phyloP scores from a whole-genome alignment of 331 rosid species.

The Quercus phellos region DNA sequence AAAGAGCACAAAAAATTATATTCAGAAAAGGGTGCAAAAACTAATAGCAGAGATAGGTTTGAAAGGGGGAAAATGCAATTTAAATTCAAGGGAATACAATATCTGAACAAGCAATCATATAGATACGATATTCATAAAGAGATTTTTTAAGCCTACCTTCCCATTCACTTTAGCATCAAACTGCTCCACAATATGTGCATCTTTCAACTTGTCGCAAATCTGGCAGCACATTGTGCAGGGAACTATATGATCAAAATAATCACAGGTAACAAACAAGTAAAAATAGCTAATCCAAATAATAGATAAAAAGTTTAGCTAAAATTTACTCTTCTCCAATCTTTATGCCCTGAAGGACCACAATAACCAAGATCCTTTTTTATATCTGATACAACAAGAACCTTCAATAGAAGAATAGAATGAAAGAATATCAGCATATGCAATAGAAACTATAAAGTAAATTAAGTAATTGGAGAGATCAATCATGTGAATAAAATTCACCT shows the following conservation, averaged over 20 bases:
- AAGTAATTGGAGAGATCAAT: neutral
- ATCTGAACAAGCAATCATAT: neutral
- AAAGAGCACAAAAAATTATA: neutral
- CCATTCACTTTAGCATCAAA: conserved; percentile 85
- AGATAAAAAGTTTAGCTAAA: conserved; percentile 8
- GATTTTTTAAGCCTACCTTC: conserved; percentile 47
- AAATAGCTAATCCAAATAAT: conserved; percentile 3
- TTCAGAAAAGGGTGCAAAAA: neutral
- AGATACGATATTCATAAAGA: neutral
- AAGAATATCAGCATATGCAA: conserved; percentile 17
- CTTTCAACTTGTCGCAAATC: conserved; percentile 63
- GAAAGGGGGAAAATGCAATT: neutral
- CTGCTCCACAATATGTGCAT: conserved; percentile 51
- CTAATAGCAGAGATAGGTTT: neutral
- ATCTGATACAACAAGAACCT: conserved; percentile 85
- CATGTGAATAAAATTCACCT: conserved; percentile 43
- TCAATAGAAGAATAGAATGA: conserved; percentile 22
- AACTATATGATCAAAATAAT: conserved; percentile 12
- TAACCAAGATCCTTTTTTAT: conserved; percentile 86
- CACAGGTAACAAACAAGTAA: neutral
- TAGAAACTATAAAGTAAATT: neutral
- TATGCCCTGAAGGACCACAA: conserved; percentile 52
- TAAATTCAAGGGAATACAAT: neutral
- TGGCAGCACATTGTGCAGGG: conserved; percentile 27
- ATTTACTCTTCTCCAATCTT: conserved; percentile 76